Evolutionary conservation across 805 yeast genomes (phyloP).

Genomic region (Kazachstania psychrophila): DNA sequence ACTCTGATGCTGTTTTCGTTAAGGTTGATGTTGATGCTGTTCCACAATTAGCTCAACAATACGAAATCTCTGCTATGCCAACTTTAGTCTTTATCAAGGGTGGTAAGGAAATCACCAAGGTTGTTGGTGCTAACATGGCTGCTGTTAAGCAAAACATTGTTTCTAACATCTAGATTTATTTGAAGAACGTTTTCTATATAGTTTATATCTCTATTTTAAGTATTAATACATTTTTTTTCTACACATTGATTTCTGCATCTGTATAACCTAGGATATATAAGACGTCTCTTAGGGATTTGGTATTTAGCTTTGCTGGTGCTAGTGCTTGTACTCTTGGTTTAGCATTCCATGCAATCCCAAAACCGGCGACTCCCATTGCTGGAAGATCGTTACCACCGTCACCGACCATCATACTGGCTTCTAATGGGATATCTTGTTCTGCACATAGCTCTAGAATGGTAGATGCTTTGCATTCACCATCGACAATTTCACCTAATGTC

Average conservation of each 20-base stretch:
- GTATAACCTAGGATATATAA: slow-evolving; percentile 72
- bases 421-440: slow-evolving; percentile 42
- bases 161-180: slow-evolving; percentile 36
- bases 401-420: slow-evolving; percentile 72
- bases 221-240: not conserved
- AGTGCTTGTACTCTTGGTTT: slow-evolving; percentile 79
- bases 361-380: slow-evolving; percentile 89
- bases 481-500: slow-evolving; percentile 73
- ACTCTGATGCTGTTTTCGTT: slow-evolving; percentile 62
- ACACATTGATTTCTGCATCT: slow-evolving; percentile 46
- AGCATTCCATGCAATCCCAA: slow-evolving; percentile 96
- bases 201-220: not conserved
- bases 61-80: slow-evolving; percentile 54
- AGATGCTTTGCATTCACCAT: slow-evolving; percentile 74
- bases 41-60: slow-evolving; percentile 61
- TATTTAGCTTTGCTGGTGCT: slow-evolving; percentile 78
- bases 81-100: slow-evolving; percentile 68
- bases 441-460: slow-evolving; percentile 54
- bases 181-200: not conserved
- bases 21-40: slow-evolving; percentile 89
- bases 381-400: slow-evolving; percentile 95
- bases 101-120: slow-evolving; percentile 70
- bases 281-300: slow-evolving; percentile 62
- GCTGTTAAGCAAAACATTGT: slow-evolving; percentile 64
- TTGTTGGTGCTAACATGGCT: slow-evolving; percentile 86